Base-by-base conservation (phyloP, 2,329 filamentous ascomycete species). In the Westerdykella aurantiaca region DNA sequence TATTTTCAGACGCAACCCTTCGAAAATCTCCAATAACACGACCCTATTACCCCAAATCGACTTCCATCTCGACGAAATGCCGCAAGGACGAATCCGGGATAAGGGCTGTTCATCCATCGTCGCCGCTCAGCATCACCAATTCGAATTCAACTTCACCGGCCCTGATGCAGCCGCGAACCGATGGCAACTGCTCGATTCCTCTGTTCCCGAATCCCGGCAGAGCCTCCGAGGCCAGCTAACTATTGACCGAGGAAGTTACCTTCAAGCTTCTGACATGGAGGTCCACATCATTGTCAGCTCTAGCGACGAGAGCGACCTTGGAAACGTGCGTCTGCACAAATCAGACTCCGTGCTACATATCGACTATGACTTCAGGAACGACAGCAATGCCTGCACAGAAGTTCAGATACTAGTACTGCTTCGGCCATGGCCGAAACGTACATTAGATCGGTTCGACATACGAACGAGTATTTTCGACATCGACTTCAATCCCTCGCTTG, bases 381-480 rank as follows among this genome's bases (percentile, higher is more conserved):
- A 22, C n/a, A 43, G 22, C 31, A 37, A 41, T 25, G 4, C 43
- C 31, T 51, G 42, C 37, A 49, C 44, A 12, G 39, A 51, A 5
- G 31, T 49, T 34, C 21, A 49, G 12, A 41, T 52, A 35, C 29
- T 44, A 4, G 31, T 52, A 17, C 37, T 41, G 29, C 44, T 52
- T 31, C 49, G 47, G 14, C 49, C 49, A 25, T 37, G 34, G 40
- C 29, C 40, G 22, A 35, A 35, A 33, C 39, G 33, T 33, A 17
- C 29, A 14, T 21, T 52, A 18, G 41, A 52, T 33, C 11, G 25
- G 37, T 46, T 53, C 31, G 42, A 53, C 2, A 44, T 53, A 11
- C 43, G 38, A 33, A 44, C 46, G 14, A 33, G 37, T 38, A 17
- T 44, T 18, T 35, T 53, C 23, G 42, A 49, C 35, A 48, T 53